Evolutionary conservation across 176 grass and related monocot species (phyloP).

Genomic region (Oryza brachyantha): DNA sequence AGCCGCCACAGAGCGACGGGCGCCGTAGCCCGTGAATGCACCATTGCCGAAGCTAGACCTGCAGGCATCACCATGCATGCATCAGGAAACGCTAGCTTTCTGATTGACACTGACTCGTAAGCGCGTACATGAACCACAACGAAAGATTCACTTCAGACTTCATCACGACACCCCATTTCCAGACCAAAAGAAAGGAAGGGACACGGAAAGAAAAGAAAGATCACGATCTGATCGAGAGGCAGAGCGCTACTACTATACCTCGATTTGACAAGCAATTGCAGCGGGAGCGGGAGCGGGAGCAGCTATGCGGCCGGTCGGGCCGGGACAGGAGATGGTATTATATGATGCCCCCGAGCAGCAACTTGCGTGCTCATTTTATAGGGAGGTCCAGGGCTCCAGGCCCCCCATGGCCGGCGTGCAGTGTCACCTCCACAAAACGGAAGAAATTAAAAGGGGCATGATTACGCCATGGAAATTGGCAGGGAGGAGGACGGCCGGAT

Average conservation of each 20-base stretch:
- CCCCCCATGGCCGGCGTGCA: background rate
- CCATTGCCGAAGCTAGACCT: conserved; percentile 1
- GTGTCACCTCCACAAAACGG: conserved; percentile 35
- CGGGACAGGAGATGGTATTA: background rate
- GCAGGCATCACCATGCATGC: background rate
- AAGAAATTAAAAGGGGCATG: conserved; percentile 14
- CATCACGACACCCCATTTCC: conserved; percentile 11
- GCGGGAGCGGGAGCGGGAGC: background rate
- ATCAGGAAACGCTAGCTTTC: too few relatives aligned
- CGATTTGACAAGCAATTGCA: conserved; percentile 12
- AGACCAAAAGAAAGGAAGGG: background rate
- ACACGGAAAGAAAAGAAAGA: background rate
- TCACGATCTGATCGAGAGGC: background rate
- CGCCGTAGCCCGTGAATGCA: background rate
- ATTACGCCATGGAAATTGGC: conserved; percentile 50
- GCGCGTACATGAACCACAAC: background rate
- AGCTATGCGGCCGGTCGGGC: background rate
- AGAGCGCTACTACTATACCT: conserved; percentile 9
- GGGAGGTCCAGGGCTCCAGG: background rate
- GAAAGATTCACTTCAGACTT: background rate
- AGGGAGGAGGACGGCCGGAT: background rate
- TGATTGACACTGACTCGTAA: too few relatives aligned
- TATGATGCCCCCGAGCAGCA: background rate
- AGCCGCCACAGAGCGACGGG: conserved; percentile 33
- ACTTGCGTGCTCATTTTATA: conserved; percentile 29